Base-by-base conservation (phyloP, 805 yeast species). In the Yarrowia porcina region DNA sequence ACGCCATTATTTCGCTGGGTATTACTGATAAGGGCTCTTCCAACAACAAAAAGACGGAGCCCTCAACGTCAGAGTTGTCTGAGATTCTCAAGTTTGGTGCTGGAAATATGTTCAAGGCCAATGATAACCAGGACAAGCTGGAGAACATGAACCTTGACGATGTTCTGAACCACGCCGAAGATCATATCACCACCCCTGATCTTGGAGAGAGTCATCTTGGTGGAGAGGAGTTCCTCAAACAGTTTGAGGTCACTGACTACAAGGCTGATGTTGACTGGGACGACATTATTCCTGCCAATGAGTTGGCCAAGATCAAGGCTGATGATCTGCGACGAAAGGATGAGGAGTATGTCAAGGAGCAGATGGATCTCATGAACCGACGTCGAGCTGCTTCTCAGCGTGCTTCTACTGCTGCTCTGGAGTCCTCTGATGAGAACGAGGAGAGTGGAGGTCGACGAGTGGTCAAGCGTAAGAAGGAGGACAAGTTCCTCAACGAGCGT, bases 201-300 rank as follows among this genome's bases (percentile, higher is more conserved):
- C 75, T 94, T 20, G 98, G 98, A 5, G 98, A 94, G 71, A 89
- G 97, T n/a, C 96, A 94, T 70, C 80, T 94, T 63, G 99, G 99
- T 65, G 97, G 98, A 64, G 99, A 94, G 74, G 99, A 94, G 76
- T 94, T 94, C 72, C 81, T 94, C 76, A 90, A 85, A 71, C 99
- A 94, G 76, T 94, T 94, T 73, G 99, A 94, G 75, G 99, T 94
- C 61, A 94, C 99, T 0, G 99, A 94, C 73, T 96, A 92, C 74
- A 94, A 94, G 77, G 98, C 99, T 0, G 97, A 93, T 74, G 91
- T 93, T 65, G 96, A 91, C 67, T 94, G 99, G 99, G 98, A 94
- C 77, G 99, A 94, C 74, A 94, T 94, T 69, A 94, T 94, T 70
- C 99, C 99, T 0, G 92, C 90, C 67, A 96, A 89, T 47, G 99